phyloP scores from a whole-genome alignment of 1,284 basidiomycete genomes.

The Takashimella tepidaria region DNA sequence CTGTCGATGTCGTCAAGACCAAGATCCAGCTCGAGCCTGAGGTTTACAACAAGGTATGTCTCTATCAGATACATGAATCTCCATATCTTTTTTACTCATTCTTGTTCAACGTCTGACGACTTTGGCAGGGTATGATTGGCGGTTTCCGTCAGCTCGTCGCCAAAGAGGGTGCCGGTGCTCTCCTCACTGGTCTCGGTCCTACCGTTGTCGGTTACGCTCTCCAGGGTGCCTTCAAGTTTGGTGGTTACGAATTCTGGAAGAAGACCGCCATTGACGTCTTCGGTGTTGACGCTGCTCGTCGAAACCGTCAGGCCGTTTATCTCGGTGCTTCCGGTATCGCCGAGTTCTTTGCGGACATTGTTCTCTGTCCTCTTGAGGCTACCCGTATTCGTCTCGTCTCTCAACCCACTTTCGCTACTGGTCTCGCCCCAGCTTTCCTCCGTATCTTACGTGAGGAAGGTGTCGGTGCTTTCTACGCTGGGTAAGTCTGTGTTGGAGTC shows the following conservation, averaged over 20 bases:
- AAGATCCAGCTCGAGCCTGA: conserved; percentile 83
- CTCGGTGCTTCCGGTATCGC: conserved; percentile 87
- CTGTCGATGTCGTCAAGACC: conserved; percentile 93
- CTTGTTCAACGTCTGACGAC: conserved; percentile 31
- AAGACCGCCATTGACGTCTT: conserved; percentile 79
- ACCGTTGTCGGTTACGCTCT: conserved; percentile 90
- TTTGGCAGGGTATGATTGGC: conserved; percentile 65
- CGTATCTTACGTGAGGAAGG: conserved; percentile 54
- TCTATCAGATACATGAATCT: conserved; percentile 7
- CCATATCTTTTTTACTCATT: conserved; percentile 2
- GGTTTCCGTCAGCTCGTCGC: conserved; percentile 70
- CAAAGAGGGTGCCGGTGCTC: conserved; percentile 75
- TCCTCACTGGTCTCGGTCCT: conserved; percentile 91
- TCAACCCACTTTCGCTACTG: conserved; percentile 53
- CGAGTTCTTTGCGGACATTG: conserved; percentile 89
- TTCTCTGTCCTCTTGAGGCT: conserved; percentile 53
- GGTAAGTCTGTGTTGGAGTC: conserved; percentile 30
- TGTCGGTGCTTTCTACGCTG: conserved; percentile 53
- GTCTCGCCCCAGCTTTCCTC: conserved; percentile 53
- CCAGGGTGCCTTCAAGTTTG: conserved; percentile 96
- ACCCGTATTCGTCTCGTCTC: conserved; percentile 58
- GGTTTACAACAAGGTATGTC: conserved; percentile 54
- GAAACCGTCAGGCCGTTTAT: conserved; percentile 93
- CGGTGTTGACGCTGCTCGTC: conserved; percentile 72
- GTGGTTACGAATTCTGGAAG: conserved; percentile 93